A percentile compares a stretch with the other conserved stretches of the same genome.
These are phyloP conservation scores for Aspergillus tanneri DNA, from an alignment of 2,329 filamentous ascomycete species.

Conservation along the genomic window DNA sequence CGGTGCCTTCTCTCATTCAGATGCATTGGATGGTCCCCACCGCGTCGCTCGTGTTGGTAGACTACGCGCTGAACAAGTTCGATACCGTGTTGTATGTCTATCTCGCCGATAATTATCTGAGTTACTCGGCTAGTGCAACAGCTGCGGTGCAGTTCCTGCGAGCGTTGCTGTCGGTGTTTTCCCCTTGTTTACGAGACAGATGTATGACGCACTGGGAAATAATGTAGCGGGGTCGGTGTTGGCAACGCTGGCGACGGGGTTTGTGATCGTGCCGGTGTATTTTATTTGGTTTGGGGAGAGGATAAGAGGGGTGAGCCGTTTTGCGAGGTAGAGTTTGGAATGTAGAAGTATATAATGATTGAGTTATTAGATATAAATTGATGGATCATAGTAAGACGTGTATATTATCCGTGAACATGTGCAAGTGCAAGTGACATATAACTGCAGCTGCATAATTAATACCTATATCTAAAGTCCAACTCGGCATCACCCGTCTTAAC, in stretches of 20 bases:
- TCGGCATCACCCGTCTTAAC: conserved; percentile 50
- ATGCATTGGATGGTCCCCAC: conserved; percentile 5
- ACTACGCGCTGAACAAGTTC: conserved; percentile 51
- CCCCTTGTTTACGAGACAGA: conserved; percentile 43
- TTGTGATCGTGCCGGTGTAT: conserved; percentile 40
- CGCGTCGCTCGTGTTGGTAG: conserved; percentile 45
- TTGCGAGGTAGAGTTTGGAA: conserved; percentile 36
- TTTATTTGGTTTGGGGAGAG: conserved; percentile 40
- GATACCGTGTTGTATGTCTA: conserved; percentile 45
- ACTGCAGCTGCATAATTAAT: too few relatives aligned
- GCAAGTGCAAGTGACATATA: too few relatives aligned
- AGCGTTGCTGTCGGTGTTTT: conserved; percentile 38
- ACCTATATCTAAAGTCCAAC: conserved; percentile 52
- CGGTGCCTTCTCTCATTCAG: conserved; percentile 23
- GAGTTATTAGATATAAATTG: too few relatives aligned
- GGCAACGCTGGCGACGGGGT: conserved; percentile 43
- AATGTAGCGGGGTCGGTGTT: conserved; percentile 45
- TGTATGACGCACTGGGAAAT: conserved; percentile 41
- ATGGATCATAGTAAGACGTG: too few relatives aligned
- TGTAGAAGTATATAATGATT: background rate
- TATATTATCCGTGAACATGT: too few relatives aligned
- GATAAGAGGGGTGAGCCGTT: conserved; percentile 38
- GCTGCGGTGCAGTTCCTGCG: conserved; percentile 45
- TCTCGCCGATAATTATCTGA: conserved; percentile 47
- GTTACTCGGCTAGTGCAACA: conserved; percentile 47